Evolutionary conservation across 2,329 filamentous ascomycete species (phyloP), one percentile per base, ranked within the genome.

Genomic region (Venturia aucupariae): DNA sequence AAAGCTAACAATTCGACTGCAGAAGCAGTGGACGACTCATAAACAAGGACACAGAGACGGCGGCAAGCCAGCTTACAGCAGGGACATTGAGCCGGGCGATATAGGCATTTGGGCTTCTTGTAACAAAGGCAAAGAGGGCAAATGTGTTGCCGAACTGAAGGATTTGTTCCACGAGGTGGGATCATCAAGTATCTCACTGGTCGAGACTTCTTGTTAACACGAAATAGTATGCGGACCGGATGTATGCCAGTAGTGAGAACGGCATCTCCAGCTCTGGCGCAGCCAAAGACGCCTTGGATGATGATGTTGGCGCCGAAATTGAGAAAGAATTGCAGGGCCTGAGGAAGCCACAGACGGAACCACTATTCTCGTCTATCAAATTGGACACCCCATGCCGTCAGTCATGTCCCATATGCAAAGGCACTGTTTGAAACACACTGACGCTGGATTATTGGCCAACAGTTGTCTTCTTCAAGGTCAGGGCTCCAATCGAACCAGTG

Each of bases 81-180:
- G 51, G 54, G 69, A 69, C 41, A 80, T 92, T 60, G 84, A 89
- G 69, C 79, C 87, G 5, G 88, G 89, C 5, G 88, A 92, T 70
- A 79, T 81, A 62, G 90, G 90, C 5, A 86, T 93, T 65, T 93
- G 89, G 88, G 86, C 87, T 35, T 92, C 89, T 0, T 92, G 88
- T 72, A 85, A 87, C 62, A 83, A 87, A 71, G 84, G 84, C 68
- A 87, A 89, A 77, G 88, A 90, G 75, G 80, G 79, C 51, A 88
- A 86, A 74, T 88, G 89, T 17, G 82, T 88, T 2, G 78, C 81
- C 61, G 90, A 93, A 72, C 80, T 92, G 67, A 80, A 80, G 65
- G 76, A 82, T 65, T 76, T 92, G 27, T 88, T 90, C 70, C 81
- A 87, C 54, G 82, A 88, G 77, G 87, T 89, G 75, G 66, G 78